A percentile compares a stretch with the other conserved stretches of the same genome.
These are phyloP conservation scores for Rhizoclosmatium sp. DNA, from an alignment of 192 early-diverging fungal species.

Conservation along the genomic window DNA sequence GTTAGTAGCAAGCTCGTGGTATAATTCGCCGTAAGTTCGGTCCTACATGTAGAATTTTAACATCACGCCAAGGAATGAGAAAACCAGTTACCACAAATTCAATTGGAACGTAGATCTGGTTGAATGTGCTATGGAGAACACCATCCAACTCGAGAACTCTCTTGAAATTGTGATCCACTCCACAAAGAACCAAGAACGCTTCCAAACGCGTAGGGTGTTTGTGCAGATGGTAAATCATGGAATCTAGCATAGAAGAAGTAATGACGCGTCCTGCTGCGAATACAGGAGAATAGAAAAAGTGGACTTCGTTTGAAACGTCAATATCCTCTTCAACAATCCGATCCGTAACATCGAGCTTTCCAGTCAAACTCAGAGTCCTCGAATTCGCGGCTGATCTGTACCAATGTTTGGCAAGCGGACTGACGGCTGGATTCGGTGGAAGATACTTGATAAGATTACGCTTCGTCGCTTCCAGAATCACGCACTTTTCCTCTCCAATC, in stretches of 20 bases:
- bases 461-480: constrained; percentile 45
- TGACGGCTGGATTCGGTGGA: constrained; percentile 39
- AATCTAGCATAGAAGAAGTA: constrained; percentile 53
- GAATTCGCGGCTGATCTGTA: not conserved
- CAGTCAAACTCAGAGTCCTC: not conserved
- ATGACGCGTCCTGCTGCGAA: constrained; percentile 74
- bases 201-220: constrained; percentile 65
- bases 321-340: not conserved
- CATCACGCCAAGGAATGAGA: not conserved
- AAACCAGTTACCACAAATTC: constrained; percentile 47
- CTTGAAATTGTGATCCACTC: constrained; percentile 45
- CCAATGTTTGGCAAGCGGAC: not conserved
- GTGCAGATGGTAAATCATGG: constrained; percentile 48
- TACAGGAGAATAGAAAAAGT: constrained; percentile 60
- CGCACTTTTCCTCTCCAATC: constrained; percentile 28
- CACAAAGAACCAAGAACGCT: constrained; percentile 69
- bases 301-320: not conserved
- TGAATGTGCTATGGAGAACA: constrained; percentile 34
- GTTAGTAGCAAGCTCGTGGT: constrained; percentile 52
- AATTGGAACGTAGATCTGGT: constrained; percentile 51
- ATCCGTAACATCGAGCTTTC: not conserved
- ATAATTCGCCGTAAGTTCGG: constrained; percentile 58
- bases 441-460: constrained; percentile 70
- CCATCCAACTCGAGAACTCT: constrained; percentile 19
- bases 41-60: constrained; percentile 27